phyloP scores from a whole-genome alignment of 164 flowering plant genomes.

The Santalum album region DNA sequence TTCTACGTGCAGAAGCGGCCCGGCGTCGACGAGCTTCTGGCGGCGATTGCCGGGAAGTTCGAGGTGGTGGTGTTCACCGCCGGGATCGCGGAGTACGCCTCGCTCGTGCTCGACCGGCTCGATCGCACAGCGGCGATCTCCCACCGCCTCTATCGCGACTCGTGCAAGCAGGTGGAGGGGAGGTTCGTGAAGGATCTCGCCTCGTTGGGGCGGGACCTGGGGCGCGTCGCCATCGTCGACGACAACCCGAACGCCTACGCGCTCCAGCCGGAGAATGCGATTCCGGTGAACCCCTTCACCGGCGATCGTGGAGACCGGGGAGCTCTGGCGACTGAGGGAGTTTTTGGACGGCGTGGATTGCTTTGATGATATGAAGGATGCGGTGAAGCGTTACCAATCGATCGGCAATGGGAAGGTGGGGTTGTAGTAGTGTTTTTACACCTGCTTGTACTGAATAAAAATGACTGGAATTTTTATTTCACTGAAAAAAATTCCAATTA shows the following conservation, averaged over 20 bases:
- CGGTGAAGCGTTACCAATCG: background rate
- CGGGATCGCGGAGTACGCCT: conserved; percentile 2
- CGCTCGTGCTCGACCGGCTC: conserved; percentile 1
- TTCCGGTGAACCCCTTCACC: background rate
- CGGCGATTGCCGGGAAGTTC: background rate
- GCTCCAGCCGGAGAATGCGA: conserved; percentile 1
- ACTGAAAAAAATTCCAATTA: too few species aligned
- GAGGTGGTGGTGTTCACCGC: conserved; percentile 6
- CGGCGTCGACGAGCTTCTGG: conserved; percentile 1
- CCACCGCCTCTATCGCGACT: background rate
- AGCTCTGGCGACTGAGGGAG: background rate
- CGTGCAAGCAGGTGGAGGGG: background rate
- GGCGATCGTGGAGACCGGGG: background rate
- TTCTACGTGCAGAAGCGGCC: conserved; percentile 6
- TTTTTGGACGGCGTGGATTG: background rate
- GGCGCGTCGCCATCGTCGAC: conserved; percentile 1
- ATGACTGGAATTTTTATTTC: too few species aligned
- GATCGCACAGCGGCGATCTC: background rate
- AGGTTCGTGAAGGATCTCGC: conserved; percentile 2
- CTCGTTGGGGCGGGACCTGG: background rate
- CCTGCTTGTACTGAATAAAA: too few species aligned
- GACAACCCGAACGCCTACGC: conserved; percentile 1
- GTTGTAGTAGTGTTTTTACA: too few species aligned
- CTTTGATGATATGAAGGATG: conserved; percentile 1
- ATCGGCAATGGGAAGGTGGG: too few species aligned